These are phyloP conservation scores for Globisporangium megalacanthum DNA, from an alignment of 352 stramenopile genomes.

Conservation along the genomic window DNA sequence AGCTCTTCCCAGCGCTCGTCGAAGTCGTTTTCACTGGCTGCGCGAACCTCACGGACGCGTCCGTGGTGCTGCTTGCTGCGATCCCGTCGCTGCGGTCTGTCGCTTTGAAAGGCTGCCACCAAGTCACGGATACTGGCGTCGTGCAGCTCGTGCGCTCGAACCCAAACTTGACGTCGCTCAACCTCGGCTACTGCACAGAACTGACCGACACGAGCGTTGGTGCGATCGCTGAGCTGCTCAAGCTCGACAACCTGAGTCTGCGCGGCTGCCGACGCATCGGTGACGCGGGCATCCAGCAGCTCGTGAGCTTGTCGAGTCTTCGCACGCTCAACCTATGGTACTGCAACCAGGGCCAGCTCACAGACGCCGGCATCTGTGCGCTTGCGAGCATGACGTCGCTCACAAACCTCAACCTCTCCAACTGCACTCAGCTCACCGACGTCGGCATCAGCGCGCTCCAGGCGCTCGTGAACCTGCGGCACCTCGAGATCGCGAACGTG, in stretches of 20 bases:
- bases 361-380: conserved; percentile 47
- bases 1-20: conserved; percentile 42
- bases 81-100: conserved; percentile 34
- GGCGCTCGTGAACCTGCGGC: conserved; percentile 49
- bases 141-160: conserved; percentile 16
- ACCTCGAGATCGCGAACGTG: conserved; percentile 74
- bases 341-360: conserved; percentile 73
- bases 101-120: conserved; percentile 66
- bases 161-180: conserved; percentile 46
- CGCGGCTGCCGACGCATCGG: conserved; percentile 55
- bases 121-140: conserved; percentile 37
- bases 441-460: conserved; percentile 41
- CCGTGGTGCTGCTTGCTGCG: conserved; percentile 30
- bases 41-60: conserved; percentile 42
- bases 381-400: conserved; percentile 45
- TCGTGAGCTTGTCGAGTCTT: conserved; percentile 32
- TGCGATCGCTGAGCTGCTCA: conserved; percentile 33
- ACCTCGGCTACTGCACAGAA: conserved; percentile 75
- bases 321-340: conserved; percentile 76
- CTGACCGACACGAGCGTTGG: conserved; percentile 53
- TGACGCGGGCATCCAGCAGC: conserved; percentile 40
- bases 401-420: conserved; percentile 68
- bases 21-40: conserved; percentile 64
- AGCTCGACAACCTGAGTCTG: conserved; percentile 52
- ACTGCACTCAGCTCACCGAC: conserved; percentile 75